Conservation (phyloP, 139 green algal genomes). For the Dunaliella sp. region DNA sequence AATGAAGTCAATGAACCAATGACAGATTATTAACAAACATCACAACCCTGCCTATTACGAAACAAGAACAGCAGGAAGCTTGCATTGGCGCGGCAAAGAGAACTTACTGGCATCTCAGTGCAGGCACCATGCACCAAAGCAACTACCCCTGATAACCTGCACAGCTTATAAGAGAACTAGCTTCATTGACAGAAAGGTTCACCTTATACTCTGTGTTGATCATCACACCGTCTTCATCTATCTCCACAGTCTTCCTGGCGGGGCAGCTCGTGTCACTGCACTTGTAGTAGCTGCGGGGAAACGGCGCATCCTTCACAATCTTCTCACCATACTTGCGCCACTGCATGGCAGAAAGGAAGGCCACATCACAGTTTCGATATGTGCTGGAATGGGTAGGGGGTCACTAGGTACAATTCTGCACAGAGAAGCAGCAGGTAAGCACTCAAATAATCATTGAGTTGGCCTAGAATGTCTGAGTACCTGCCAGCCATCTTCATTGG, state of each 20-base stretch:
- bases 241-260: constrained; percentile 81
- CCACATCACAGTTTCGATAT: neutral
- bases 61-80: too few relatives aligned
- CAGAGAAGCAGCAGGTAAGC: neutral
- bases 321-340: constrained; percentile 91
- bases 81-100: too few relatives aligned
- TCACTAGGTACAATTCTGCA: too few relatives aligned
- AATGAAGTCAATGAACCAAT: too few relatives aligned
- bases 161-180: too few relatives aligned
- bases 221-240: constrained; percentile 50
- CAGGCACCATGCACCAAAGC: too few relatives aligned
- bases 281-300: constrained; percentile 95
- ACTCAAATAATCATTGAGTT: neutral
- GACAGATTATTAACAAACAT: too few relatives aligned
- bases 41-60: too few relatives aligned
- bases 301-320: constrained; percentile 84
- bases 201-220: constrained; percentile 68
- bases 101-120: too few relatives aligned
- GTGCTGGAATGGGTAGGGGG: neutral
- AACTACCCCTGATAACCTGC: too few relatives aligned
- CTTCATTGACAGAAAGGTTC: too few relatives aligned
- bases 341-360: neutral
- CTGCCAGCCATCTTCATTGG: neutral
- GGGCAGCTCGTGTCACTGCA: constrained; percentile 70
- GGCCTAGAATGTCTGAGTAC: neutral